Evolutionary conservation across 2,329 filamentous ascomycete species (phyloP), one percentile per base, ranked within the genome.

Genomic region (Gnomoniopsis smithogilvyi): DNA sequence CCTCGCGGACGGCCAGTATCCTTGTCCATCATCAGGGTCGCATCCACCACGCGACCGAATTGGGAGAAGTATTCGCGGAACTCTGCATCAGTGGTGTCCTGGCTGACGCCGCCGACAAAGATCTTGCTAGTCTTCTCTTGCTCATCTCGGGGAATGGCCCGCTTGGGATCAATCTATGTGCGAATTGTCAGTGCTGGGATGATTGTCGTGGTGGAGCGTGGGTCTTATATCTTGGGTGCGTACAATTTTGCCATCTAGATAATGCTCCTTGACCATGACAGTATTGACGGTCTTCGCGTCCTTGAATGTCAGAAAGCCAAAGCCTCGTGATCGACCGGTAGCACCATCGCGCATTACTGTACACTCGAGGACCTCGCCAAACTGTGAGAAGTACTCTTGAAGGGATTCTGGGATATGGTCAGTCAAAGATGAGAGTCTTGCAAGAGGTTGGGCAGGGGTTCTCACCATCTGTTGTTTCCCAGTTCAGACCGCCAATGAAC

Each of bases 261-360:
- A 96, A 74, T 99, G 95, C 73, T 99, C 95, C 77, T 99, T 99
- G 63, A 99, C 95, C 95, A 99, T 99, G 64, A 99, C 95, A 66
- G 92, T 96, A 72, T 99, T 99, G 65, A 99, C 95, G 3, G 92
- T 96, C 78, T 96, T 96, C 51, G 95, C 90, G 70, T 99, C 95
- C 72, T 91, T 96, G 81, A 99, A 99, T 0, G 95, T 99, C 63
- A 99, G 81, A 76, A 99, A 99, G 33, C 95, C 95, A 68, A 99
- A 99, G 24, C 95, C 95, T 75, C 95, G 87, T 33, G 95, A 98
- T 63, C 95, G 88, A 47, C 95, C 95, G 11, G 92, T 96, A 52
- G 91, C 90, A 62, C 92, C 93, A 75, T 99, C 95, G 65, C 95
- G 86, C 95, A 99, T 99, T n/a, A 99, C 95, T 17, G 95, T 99